Conservation (phyloP, 495 filamentous ascomycete genomes). For the Penicillium maclennaniae region DNA sequence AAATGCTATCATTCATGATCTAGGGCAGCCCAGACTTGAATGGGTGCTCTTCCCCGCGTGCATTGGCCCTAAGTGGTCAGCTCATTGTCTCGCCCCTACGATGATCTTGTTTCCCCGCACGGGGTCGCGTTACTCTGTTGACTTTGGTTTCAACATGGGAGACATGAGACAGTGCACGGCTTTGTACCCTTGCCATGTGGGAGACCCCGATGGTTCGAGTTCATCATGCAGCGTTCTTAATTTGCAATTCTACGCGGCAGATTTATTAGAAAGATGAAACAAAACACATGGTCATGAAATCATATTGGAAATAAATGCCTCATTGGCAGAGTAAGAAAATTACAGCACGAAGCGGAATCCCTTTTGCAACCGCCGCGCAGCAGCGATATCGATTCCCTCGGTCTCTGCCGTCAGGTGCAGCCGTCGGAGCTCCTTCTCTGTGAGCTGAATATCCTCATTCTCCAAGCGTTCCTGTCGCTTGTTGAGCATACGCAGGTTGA, state of each 20-base stretch:
- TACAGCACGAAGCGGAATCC: slow-evolving; percentile 47
- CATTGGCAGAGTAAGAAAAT: neutral
- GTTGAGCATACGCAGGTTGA: slow-evolving; percentile 42
- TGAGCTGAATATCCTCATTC: slow-evolving; percentile 37
- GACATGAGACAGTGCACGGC: no score
- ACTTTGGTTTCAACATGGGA: neutral
- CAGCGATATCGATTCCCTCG: slow-evolving; percentile 46
- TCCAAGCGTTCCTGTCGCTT: slow-evolving; percentile 44
- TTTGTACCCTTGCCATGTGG: neutral
- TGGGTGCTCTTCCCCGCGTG: neutral
- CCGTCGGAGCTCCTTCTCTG: slow-evolving; percentile 37
- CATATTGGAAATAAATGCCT: neutral
- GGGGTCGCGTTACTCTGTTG: neutral
- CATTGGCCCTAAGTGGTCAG: neutral
- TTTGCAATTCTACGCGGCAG: neutral
- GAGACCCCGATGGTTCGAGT: neutral
- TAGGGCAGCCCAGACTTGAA: neutral
- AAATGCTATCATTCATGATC: neutral
- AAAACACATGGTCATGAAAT: neutral
- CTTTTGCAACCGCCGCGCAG: slow-evolving; percentile 43
- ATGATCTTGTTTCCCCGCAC: neutral
- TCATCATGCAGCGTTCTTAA: no score
- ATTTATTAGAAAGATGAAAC: neutral
- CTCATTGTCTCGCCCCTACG: neutral
- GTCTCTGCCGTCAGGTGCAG: slow-evolving; percentile 45